Base-by-base conservation (phyloP, 2,329 filamentous ascomycete species). In the Verruconis gallopava region DNA sequence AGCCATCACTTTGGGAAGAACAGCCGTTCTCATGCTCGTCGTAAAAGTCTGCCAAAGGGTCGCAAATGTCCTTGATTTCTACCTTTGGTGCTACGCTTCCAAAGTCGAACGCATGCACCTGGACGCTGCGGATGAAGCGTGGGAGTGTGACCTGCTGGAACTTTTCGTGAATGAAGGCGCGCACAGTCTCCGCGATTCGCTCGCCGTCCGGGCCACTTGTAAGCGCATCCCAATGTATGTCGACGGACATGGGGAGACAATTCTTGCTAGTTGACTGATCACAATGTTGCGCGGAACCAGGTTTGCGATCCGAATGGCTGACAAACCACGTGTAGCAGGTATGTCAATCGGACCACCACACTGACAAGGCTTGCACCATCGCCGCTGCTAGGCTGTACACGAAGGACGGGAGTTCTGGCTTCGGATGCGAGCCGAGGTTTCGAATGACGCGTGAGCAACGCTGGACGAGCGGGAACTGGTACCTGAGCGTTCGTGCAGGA, bases 11-110 rank as follows among this genome's bases (percentile, higher is more conserved):
- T 13, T 37, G 40, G 32, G 25, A 21, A 35, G 20, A 33, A 33
- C 21, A 5, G 13, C 33, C 40, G 40, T 12, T 20, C 28, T 77
- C 67, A 19, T 82, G 77, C 51, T 84, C 79, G 52, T 95, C 91
- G 66, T 98, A 98, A 57, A 98, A 98, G 54, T 98, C 91, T 1
- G 86, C 80, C 45, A 96, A 72, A 2, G 91, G 91, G 58, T 98
- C 88, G 52, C 89, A 93, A 47, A 98, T 88, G 60, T 96, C 91
- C 63, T 95, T 96, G 54, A 98, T 79, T 56, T 93, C 85, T 33
- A 98, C 74, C 51, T 83, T 75, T 2, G 91, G 91, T 30, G 83
- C 71, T 38, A 89, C 77, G 20, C 70, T 76, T 37, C 91, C 91
- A 59, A 98, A 95, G 49, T 89, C 80, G 63, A 98, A 98, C 47